phyloP scores from a whole-genome alignment of 2,329 filamentous ascomycete genomes.

The Juglanconis sp. region DNA sequence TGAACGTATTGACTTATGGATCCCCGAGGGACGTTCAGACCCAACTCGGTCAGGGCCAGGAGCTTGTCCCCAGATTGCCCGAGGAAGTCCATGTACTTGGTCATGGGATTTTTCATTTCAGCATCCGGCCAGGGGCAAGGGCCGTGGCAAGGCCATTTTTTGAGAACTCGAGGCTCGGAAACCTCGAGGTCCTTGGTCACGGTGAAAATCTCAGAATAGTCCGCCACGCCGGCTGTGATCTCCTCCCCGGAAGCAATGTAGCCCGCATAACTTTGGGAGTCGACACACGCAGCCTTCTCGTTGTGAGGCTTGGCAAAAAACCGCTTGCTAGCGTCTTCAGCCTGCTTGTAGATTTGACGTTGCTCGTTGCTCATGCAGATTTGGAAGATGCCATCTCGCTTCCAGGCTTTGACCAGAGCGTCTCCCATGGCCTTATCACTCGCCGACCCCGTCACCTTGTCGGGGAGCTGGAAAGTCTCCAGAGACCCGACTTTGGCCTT shows the following conservation, averaged over 20 bases:
- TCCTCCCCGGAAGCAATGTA: constrained; percentile 50
- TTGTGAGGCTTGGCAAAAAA: constrained; percentile 36
- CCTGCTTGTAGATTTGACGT: constrained; percentile 32
- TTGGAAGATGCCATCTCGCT: constrained; percentile 44
- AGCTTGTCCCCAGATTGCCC: constrained; percentile 41
- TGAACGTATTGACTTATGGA: constrained; percentile 39
- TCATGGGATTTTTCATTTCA: constrained; percentile 38
- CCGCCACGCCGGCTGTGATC: constrained; percentile 45
- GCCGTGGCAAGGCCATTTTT: constrained; percentile 47
- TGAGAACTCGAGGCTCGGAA: constrained; percentile 36
- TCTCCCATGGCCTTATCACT: constrained; percentile 35
- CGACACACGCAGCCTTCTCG: constrained; percentile 41
- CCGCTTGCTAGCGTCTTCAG: constrained; percentile 32
- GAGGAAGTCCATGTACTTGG: constrained; percentile 38
- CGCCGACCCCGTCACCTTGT: constrained; percentile 30
- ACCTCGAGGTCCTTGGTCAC: constrained; percentile 44
- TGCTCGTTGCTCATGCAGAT: constrained; percentile 37
- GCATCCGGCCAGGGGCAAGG: constrained; percentile 45
- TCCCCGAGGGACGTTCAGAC: constrained; percentile 37
- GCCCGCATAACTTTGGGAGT: constrained; percentile 43
- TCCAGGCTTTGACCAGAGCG: constrained; percentile 40
- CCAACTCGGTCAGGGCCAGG: constrained; percentile 44
- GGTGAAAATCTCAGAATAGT: constrained; percentile 52
- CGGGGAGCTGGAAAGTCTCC: constrained; percentile 41
- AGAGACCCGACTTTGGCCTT: constrained; percentile 30